Percentiles rank a stretch among this genome's conserved stretches.
Conservation (phyloP, 2,329 filamentous ascomycete genomes). For the Tolypocladium guangdongense region DNA sequence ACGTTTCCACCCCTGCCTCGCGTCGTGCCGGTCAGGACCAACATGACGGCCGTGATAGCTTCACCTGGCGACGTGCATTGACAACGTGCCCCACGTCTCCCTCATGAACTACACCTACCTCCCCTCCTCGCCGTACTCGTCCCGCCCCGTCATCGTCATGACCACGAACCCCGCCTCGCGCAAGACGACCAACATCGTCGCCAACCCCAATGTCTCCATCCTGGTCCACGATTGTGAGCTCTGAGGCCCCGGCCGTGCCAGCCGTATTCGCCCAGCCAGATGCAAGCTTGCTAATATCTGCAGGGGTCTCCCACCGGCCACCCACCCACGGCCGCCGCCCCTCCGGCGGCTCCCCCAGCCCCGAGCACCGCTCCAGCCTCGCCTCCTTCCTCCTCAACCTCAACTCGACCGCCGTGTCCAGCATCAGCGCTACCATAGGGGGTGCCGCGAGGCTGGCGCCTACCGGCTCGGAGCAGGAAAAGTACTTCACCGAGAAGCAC, state of each 20-base stretch:
- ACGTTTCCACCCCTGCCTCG: conserved; percentile 23
- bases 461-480: conserved; percentile 67
- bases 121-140: conserved; percentile 58
- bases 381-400: conserved; percentile 79
- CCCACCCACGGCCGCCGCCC: conserved; percentile 55
- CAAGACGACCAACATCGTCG: conserved; percentile 70
- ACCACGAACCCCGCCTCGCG: conserved; percentile 73
- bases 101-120: conserved; percentile 99
- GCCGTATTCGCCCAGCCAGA: background rate
- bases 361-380: conserved; percentile 59
- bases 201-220: conserved; percentile 80
- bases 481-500: conserved; percentile 73
- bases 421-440: conserved; percentile 88
- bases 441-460: conserved; percentile 70
- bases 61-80: conserved; percentile 82
- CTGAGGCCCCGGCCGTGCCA: background rate
- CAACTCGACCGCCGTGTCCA: conserved; percentile 78
- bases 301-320: conserved; percentile 81
- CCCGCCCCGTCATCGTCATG: conserved; percentile 83
- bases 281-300: background rate
- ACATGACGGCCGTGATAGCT: conserved; percentile 45
- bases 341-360: conserved; percentile 52
- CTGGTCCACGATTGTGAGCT: conserved; percentile 80
- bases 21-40: background rate
- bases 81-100: conserved; percentile 79